Conservation (phyloP, 2,329 filamentous ascomycete species). For the Epichloe glyceriae region DNA sequence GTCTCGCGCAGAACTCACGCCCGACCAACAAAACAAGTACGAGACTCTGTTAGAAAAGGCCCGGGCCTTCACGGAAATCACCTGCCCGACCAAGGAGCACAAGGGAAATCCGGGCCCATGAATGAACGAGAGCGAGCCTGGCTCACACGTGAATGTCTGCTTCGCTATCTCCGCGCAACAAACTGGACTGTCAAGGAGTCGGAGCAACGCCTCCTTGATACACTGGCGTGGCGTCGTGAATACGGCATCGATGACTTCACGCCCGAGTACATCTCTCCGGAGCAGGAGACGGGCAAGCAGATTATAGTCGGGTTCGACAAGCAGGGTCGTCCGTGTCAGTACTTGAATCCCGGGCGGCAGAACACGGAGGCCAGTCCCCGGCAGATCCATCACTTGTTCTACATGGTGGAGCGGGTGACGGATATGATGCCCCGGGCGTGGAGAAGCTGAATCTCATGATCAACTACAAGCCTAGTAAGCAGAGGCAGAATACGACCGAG, state of each 20-base stretch:
- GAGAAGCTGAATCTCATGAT: constrained; percentile 80
- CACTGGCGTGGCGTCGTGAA: constrained; percentile 78
- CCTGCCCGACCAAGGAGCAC: constrained; percentile 29
- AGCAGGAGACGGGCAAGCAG: constrained; percentile 97
- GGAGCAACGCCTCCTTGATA: constrained; percentile 65
- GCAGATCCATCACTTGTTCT: constrained; percentile 88
- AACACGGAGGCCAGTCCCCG: constrained; percentile 80
- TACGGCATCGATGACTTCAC: constrained; percentile 74
- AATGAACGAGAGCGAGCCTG: constrained; percentile 75
- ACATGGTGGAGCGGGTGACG: constrained; percentile 83
- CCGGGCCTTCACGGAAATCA: constrained; percentile 55
- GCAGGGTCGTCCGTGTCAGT: constrained; percentile 73
- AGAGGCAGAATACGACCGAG: constrained; percentile 59
- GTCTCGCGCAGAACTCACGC: constrained; percentile 46
- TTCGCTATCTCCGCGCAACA: constrained; percentile 84
- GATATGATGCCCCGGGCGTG: constrained; percentile 80
- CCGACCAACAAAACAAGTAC: constrained; percentile 75
- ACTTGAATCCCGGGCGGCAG: constrained; percentile 78
- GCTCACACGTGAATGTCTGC: constrained; percentile 81
- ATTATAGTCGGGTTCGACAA: constrained; percentile 80
- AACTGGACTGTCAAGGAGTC: constrained; percentile 76
- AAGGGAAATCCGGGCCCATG: constrained; percentile 48
- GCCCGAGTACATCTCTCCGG: constrained; percentile 75
- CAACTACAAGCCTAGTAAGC: constrained; percentile 75
- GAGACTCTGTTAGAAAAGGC: constrained; percentile 58